Percentiles rank a stretch among this genome's conserved stretches.
phyloP scores from a whole-genome alignment of 768 basidiomycete genomes.

The Nidularia pulvinata region DNA sequence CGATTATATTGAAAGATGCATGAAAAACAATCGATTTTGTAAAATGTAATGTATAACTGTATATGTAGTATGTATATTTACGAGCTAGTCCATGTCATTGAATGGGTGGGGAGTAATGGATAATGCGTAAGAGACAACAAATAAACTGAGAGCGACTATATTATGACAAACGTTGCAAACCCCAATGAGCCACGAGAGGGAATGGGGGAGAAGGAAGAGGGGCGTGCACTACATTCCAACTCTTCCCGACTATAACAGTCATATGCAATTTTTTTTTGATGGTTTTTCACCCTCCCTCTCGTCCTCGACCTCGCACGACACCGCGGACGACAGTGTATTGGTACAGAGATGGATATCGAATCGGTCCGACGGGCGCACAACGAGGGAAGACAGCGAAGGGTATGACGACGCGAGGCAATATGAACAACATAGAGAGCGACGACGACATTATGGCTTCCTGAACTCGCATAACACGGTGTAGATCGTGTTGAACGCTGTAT shows the following conservation, averaged over 20 bases:
- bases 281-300: constrained; percentile 2
- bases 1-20: too few species aligned
- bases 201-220: constrained; percentile 25
- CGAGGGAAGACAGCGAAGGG: constrained; percentile 1
- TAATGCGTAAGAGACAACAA: constrained; percentile 25
- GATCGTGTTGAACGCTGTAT: constrained; percentile 99
- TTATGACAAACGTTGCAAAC: constrained; percentile 20
- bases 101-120: constrained; percentile 31
- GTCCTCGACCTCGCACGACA: constrained; percentile 3
- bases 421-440: constrained; percentile 11
- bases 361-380: neutral
- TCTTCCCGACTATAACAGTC: constrained; percentile 19
- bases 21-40: neutral
- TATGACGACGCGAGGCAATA: constrained; percentile 4
- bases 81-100: constrained; percentile 6
- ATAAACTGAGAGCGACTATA: constrained; percentile 17
- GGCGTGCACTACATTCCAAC: constrained; percentile 49
- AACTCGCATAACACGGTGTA: constrained; percentile 98
- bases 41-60: constrained; percentile 2
- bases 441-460: constrained; percentile 68
- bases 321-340: constrained; percentile 3
- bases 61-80: constrained; percentile 4
- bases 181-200: constrained; percentile 5
- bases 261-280: constrained; percentile 13
- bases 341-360: neutral